These are phyloP conservation scores for Detonula confervacea DNA, from an alignment of 352 stramenopile species.

Conservation along the genomic window DNA sequence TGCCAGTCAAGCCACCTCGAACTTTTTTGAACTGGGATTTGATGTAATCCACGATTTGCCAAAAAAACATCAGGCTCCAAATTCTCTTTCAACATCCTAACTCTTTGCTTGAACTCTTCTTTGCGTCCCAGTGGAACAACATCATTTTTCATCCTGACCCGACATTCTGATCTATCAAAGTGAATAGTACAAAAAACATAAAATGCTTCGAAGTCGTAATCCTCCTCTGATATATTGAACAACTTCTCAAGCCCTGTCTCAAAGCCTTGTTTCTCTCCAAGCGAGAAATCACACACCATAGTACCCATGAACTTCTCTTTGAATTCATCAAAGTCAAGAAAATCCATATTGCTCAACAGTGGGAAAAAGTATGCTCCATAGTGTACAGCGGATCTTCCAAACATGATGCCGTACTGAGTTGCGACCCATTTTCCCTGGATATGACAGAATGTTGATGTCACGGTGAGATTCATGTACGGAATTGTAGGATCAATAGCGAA, in stretches of 20 bases:
- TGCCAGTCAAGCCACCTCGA: neutral
- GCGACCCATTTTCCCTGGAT: neutral
- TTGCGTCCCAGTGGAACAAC: neutral
- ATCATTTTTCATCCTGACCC: slow-evolving; percentile 3
- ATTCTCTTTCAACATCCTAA: neutral
- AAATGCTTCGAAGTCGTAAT: neutral
- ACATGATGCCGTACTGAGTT: neutral
- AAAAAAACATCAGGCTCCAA: neutral
- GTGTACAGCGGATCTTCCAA: neutral
- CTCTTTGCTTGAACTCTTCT: slow-evolving; percentile 2
- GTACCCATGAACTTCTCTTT: neutral
- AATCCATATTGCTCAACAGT: neutral
- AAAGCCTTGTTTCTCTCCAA: slow-evolving; percentile 2
- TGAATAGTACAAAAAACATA: neutral
- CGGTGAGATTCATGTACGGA: neutral
- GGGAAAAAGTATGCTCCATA: neutral
- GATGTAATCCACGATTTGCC: neutral
- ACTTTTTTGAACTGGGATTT: neutral
- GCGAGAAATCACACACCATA: slow-evolving; percentile 15
- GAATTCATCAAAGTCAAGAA: slow-evolving; percentile 1
- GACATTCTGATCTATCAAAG: slow-evolving; percentile 1
- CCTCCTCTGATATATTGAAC: neutral
- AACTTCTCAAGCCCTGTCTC: neutral
- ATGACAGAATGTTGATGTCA: slow-evolving; percentile 7
- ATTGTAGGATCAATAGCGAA: neutral